Evolutionary conservation across 148 eudicot species (phyloP).

Genomic region (Silene uniflora): DNA sequence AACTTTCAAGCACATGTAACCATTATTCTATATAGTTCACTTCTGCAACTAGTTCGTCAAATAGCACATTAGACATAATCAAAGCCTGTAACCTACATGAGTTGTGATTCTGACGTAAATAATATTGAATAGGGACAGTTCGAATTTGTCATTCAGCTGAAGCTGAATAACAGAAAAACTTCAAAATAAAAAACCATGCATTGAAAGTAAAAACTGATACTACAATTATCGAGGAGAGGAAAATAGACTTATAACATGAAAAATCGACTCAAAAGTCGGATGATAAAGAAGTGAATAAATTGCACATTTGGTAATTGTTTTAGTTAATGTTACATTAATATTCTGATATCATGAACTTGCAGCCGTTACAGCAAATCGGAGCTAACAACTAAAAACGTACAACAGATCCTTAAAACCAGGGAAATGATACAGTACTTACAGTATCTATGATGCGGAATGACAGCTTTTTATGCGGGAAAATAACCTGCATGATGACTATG

Average conservation of each 20-base stretch:
- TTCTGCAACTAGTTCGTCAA: background rate
- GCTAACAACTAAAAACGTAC: background rate
- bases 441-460: conserved; percentile 93
- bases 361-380: background rate
- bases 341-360: background rate
- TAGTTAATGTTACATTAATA: too few relatives aligned
- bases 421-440: conserved; percentile 35
- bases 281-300: background rate
- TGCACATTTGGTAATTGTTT: background rate
- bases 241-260: background rate
- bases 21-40: background rate
- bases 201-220: background rate
- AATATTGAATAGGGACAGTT: background rate
- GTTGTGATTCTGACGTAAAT: background rate
- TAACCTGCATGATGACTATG: conserved; percentile 45
- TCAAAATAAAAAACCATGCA: background rate
- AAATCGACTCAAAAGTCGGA: background rate
- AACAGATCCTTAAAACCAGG: background rate
- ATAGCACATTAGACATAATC: background rate
- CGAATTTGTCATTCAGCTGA: background rate
- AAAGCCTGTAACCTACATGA: background rate
- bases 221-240: background rate
- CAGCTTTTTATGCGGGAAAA: conserved; percentile 90
- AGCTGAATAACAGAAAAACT: background rate
- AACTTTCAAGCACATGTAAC: background rate